Conservation (phyloP, 805 yeast genomes). For the Tetrapisispora nanseiensis region DNA sequence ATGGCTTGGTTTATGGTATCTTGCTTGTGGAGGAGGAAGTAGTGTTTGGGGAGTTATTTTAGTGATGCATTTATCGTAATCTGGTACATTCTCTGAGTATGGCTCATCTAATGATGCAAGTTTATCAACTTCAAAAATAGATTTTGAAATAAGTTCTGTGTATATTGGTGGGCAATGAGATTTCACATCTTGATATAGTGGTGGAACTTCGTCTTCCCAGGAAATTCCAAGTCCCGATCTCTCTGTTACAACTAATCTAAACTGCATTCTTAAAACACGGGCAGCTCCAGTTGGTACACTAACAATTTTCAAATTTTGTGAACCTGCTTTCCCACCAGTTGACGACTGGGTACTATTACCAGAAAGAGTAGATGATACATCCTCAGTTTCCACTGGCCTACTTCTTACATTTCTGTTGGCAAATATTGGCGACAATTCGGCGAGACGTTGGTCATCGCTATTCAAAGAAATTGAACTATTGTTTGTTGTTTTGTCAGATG, state of each 20-base stretch:
- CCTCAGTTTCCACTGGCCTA: slow-evolving; percentile 17
- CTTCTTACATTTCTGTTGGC: slow-evolving; percentile 28
- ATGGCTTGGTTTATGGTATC: slow-evolving; percentile 3
- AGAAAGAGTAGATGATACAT: slow-evolving; percentile 12
- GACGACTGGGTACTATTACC: neutral
- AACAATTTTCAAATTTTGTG: slow-evolving; percentile 21
- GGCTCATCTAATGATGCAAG: neutral
- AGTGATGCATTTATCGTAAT: neutral
- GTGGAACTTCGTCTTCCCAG: slow-evolving; percentile 99
- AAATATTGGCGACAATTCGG: slow-evolving; percentile 36
- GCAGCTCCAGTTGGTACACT: slow-evolving; percentile 94
- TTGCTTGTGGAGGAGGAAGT: slow-evolving; percentile 5
- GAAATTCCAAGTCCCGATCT: slow-evolving; percentile 92
- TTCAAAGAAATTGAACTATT: neutral
- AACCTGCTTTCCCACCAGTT: neutral
- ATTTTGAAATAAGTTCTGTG: slow-evolving; percentile 19
- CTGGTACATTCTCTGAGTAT: neutral
- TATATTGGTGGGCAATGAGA: slow-evolving; percentile 85
- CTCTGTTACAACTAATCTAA: slow-evolving; percentile 72
- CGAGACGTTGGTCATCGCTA: slow-evolving; percentile 32
- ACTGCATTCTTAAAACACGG: slow-evolving; percentile 88
- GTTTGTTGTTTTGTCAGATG: neutral
- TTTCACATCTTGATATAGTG: slow-evolving; percentile 78
- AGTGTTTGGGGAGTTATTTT: neutral
- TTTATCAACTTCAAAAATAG: too few species aligned